phyloP scores from a whole-genome alignment of 805 yeast genomes.

The Yamadazyma akitaensis region DNA sequence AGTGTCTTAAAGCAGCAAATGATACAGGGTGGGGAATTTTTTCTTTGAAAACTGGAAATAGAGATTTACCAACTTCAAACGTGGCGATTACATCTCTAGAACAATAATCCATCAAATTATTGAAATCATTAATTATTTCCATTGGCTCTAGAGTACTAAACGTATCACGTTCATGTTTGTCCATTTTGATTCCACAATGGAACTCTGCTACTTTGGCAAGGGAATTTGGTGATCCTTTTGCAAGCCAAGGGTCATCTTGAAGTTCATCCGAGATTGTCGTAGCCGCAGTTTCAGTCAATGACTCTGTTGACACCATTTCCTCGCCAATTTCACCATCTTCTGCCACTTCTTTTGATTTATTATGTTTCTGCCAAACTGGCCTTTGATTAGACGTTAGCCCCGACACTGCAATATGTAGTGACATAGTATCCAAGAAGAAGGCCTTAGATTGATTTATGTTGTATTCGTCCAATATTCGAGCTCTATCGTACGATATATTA shows the following conservation, averaged over 20 bases:
- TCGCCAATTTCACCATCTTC: conserved; percentile 10
- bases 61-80: conserved; percentile 58
- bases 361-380: conserved; percentile 66
- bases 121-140: conserved; percentile 55
- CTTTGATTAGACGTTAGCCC: conserved; percentile 95
- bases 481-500: conserved; percentile 87
- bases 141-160: conserved; percentile 56
- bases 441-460: conserved; percentile 61
- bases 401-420: conserved; percentile 82
- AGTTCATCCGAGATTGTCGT: conserved; percentile 26
- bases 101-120: conserved; percentile 70
- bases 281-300: neutral
- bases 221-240: conserved; percentile 71
- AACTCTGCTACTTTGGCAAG: conserved; percentile 74
- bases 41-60: conserved; percentile 63
- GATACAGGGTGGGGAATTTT: conserved; percentile 93
- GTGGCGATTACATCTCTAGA: conserved; percentile 81
- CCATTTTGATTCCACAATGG: conserved; percentile 66
- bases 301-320: conserved; percentile 7
- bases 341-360: conserved; percentile 29
- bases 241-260: conserved; percentile 81
- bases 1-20: conserved; percentile 75
- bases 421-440: conserved; percentile 87
- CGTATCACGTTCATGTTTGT: conserved; percentile 64
- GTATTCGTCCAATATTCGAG: conserved; percentile 83